A percentile compares a stretch with the other conserved stretches of the same genome.
Conservation (phyloP, 371 early-diverging fungal species). For the Lichtheimia corymbifera region DNA sequence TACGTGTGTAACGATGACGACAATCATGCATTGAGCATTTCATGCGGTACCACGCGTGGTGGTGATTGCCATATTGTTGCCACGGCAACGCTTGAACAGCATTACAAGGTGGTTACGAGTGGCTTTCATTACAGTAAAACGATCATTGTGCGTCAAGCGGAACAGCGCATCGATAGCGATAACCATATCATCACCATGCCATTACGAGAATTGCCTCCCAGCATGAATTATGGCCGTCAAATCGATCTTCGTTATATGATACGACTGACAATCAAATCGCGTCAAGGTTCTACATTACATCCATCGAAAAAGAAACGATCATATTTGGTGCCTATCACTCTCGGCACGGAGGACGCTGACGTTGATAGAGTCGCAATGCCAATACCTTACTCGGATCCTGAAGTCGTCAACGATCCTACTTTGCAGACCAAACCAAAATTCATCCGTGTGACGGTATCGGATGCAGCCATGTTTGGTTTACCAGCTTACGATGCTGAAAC, state of each 20-base stretch:
- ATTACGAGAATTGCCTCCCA: background rate
- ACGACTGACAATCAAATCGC: background rate
- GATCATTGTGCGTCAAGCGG: background rate
- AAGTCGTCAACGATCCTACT: conserved; percentile 6
- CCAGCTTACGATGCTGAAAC: conserved; percentile 5
- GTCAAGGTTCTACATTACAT: conserved; percentile 2
- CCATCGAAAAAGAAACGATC: conserved; percentile 1
- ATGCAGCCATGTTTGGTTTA: background rate
- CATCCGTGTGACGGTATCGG: background rate
- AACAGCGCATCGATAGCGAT: background rate
- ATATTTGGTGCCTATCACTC: conserved; percentile 1
- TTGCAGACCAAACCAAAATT: conserved; percentile 13
- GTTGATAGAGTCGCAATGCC: background rate
- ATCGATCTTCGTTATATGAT: conserved; percentile 5
- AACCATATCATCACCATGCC: background rate
- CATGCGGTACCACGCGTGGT: background rate
- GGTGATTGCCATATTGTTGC: background rate
- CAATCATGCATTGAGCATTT: too few species aligned
- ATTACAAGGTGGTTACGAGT: conserved; percentile 9
- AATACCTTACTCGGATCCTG: conserved; percentile 6
- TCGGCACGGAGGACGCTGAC: background rate
- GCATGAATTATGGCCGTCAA: conserved; percentile 2
- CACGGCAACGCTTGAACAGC: conserved; percentile 5
- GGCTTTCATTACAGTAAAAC: conserved; percentile 5
- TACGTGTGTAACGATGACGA: background rate